A percentile compares a stretch with the other conserved stretches of the same genome.
phyloP scores from a whole-genome alignment of 2,329 filamentous ascomycete species.

The Fusarium austroafricanum region DNA sequence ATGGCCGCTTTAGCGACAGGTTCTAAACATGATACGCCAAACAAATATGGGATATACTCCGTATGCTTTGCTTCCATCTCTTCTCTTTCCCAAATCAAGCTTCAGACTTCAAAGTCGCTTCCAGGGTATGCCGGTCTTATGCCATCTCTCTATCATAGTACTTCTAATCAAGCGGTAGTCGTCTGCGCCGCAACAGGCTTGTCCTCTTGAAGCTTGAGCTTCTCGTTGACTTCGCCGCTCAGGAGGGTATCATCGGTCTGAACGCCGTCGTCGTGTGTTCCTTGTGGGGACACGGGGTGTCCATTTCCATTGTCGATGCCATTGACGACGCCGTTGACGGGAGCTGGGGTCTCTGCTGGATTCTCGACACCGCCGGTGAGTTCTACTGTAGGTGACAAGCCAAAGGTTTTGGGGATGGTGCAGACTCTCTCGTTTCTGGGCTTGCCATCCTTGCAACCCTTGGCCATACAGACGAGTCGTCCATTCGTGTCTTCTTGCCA shows the following conservation, averaged over 20 bases:
- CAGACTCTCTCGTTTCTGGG: constrained; percentile 62
- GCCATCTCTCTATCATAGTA: constrained; percentile 22
- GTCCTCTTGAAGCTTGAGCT: constrained; percentile 48
- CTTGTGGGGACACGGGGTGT: constrained; percentile 36
- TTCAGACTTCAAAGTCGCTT: background rate
- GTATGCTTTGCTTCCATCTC: constrained; percentile 5
- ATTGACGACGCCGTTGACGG: constrained; percentile 5
- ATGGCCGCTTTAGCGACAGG: constrained; percentile 3
- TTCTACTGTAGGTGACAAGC: constrained; percentile 15
- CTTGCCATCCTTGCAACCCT: constrained; percentile 61
- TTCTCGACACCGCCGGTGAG: constrained; percentile 1
- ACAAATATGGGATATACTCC: constrained; percentile 20
- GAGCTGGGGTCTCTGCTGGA: background rate
- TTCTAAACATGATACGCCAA: constrained; percentile 23
- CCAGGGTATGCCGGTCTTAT: constrained; percentile 31
- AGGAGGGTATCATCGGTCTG: constrained; percentile 47
- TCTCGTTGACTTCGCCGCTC: constrained; percentile 48
- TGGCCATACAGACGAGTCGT: constrained; percentile 64
- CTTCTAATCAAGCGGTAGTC: constrained; percentile 13
- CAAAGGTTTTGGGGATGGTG: constrained; percentile 60
- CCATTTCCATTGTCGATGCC: constrained; percentile 10
- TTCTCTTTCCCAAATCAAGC: background rate
- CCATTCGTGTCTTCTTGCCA: constrained; percentile 63
- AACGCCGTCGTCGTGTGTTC: constrained; percentile 46
- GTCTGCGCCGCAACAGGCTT: constrained; percentile 27